Conservation (phyloP, 371 early-diverging fungal species). For the Mortierella sp. region DNA sequence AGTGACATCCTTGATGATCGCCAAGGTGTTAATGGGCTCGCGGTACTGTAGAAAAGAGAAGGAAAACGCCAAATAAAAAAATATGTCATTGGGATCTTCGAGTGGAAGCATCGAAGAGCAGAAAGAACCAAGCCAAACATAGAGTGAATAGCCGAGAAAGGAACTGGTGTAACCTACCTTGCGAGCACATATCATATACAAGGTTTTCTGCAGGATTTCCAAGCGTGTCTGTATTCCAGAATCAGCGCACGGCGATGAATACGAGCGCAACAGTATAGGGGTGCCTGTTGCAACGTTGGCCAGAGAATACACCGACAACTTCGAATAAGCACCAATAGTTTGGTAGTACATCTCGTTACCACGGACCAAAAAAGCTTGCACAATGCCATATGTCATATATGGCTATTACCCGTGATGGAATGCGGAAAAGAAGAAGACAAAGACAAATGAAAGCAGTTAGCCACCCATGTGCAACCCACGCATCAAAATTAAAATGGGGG, state of each 20-base stretch:
- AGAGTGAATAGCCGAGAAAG: not conserved
- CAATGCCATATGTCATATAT: not conserved
- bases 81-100: too few relatives aligned
- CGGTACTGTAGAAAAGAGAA: not conserved
- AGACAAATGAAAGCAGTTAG: not conserved
- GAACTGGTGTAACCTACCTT: not conserved
- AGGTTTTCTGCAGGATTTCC: not conserved
- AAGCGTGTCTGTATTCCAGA: not conserved
- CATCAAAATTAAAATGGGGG: too few relatives aligned
- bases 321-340: not conserved
- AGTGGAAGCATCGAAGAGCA: not conserved
- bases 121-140: not conserved
- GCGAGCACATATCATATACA: not conserved
- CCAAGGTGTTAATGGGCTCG: not conserved
- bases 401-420: not conserved
- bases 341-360: not conserved
- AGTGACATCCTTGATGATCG: not conserved
- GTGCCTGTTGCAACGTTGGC: not conserved
- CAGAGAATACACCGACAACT: not conserved
- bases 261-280: not conserved
- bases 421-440: not conserved
- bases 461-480: too few relatives aligned
- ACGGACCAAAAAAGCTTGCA: not conserved
- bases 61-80: not conserved
- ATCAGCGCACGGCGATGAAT: not conserved